These are phyloP conservation scores for Fusarium beomiforme DNA, from an alignment of 2,329 filamentous ascomycete species.

Conservation along the genomic window DNA sequence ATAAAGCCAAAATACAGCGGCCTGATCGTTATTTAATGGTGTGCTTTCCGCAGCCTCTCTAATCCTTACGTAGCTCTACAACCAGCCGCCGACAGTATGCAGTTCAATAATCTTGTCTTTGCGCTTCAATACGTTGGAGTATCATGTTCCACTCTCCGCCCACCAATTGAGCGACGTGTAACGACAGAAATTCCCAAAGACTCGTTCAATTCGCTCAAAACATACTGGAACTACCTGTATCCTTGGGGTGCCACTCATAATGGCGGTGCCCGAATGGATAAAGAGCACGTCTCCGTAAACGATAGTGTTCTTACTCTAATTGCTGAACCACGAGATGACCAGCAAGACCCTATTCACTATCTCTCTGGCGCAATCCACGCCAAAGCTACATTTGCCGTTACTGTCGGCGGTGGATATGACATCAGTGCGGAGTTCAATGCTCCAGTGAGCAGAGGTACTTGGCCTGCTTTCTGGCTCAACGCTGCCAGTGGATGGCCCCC, in stretches of 20 bases:
- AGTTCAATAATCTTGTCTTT: background rate
- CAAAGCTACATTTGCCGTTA: slow-evolving; percentile 27
- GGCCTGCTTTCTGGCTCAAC: slow-evolving; percentile 37
- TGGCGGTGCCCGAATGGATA: slow-evolving; percentile 28
- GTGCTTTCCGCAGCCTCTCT: fast-evolving
- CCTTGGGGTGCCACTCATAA: slow-evolving; percentile 29
- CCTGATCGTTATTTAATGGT: background rate
- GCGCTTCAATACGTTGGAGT: background rate
- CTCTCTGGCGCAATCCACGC: slow-evolving; percentile 31
- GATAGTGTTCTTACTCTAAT: slow-evolving; percentile 26
- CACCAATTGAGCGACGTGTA: slow-evolving; percentile 17
- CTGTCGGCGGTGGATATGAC: slow-evolving; percentile 21
- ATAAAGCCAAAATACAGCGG: background rate
- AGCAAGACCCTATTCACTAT: slow-evolving; percentile 28
- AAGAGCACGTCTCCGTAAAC: slow-evolving; percentile 24
- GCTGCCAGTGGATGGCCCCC: slow-evolving; percentile 28
- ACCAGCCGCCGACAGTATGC: background rate
- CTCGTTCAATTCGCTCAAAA: slow-evolving; percentile 23
- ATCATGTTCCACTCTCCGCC: slow-evolving; percentile 7
- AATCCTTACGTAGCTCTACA: too few relatives aligned
- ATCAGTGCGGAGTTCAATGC: slow-evolving; percentile 30
- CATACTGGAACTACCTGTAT: slow-evolving; percentile 34
- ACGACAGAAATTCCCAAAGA: slow-evolving; percentile 23
- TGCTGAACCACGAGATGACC: slow-evolving; percentile 20
- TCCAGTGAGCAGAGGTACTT: slow-evolving; percentile 15